Evolutionary conservation across 2,329 filamentous ascomycete genomes (phyloP).

Genomic region (Aspergillus persii): DNA sequence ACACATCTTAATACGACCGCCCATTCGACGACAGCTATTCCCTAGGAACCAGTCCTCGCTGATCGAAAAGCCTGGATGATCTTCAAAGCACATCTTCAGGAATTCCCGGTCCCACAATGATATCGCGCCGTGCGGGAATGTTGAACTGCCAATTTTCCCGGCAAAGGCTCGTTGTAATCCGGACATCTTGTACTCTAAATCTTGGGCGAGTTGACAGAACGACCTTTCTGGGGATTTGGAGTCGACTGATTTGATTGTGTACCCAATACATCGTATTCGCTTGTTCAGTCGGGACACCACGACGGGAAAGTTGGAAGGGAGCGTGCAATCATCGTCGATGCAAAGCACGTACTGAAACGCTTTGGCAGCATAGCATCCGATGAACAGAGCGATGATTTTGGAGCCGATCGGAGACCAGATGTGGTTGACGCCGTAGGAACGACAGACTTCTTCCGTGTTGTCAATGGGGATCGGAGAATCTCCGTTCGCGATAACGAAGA

Average conservation of each 20-base stretch:
- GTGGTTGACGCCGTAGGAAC: slow-evolving; percentile 47
- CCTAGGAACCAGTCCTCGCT: slow-evolving; percentile 56
- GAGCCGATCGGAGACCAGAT: slow-evolving; percentile 50
- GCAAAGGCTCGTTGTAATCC: slow-evolving; percentile 47
- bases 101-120: slow-evolving; percentile 50
- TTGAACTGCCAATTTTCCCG: slow-evolving; percentile 47
- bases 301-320: slow-evolving; percentile 50
- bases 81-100: slow-evolving; percentile 45
- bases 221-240: slow-evolving; percentile 35
- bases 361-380: slow-evolving; percentile 47
- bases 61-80: slow-evolving; percentile 51
- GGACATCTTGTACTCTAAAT: slow-evolving; percentile 54
- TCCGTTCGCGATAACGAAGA: slow-evolving; percentile 51
- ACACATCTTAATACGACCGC: slow-evolving; percentile 50
- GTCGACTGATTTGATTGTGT: slow-evolving; percentile 50
- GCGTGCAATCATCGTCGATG: slow-evolving; percentile 51
- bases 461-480: slow-evolving; percentile 49
- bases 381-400: slow-evolving; percentile 52
- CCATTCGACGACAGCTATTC: slow-evolving; percentile 45
- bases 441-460: slow-evolving; percentile 48
- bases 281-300: slow-evolving; percentile 45
- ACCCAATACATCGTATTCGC: slow-evolving; percentile 47
- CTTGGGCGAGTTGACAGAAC: slow-evolving; percentile 48
- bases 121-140: slow-evolving; percentile 53
- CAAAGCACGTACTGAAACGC: slow-evolving; percentile 48